phyloP scores from a whole-genome alignment of 169 alveolate genomes.

The Plasmodium billcollinsi region DNA sequence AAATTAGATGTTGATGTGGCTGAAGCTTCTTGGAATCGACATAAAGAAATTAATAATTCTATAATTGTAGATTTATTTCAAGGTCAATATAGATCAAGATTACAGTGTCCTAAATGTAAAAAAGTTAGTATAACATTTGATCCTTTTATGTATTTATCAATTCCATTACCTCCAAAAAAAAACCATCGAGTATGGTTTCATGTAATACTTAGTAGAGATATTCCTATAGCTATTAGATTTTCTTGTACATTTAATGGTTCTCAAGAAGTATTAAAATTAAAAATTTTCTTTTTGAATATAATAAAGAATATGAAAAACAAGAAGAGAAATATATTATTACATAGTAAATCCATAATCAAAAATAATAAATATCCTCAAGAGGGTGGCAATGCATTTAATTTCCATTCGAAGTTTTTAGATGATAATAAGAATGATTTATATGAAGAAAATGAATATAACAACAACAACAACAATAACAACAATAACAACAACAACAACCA shows the following conservation, averaged over 20 bases:
- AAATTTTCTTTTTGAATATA: conserved; percentile 17
- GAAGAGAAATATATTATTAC: conserved; percentile 30
- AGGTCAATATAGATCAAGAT: conserved; percentile 91
- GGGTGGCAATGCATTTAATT: conserved; percentile 43
- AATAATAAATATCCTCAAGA: conserved; percentile 38
- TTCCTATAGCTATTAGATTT: conserved; percentile 37
- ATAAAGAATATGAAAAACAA: conserved; percentile 45
- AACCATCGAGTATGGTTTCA: conserved; percentile 68
- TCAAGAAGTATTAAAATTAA: conserved; percentile 60
- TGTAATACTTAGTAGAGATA: conserved; percentile 39
- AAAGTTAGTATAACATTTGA: conserved; percentile 91
- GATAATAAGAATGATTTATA: conserved; percentile 24
- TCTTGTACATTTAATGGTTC: conserved; percentile 61
- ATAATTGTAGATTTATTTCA: conserved; percentile 92
- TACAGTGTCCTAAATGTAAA: conserved; percentile 89
- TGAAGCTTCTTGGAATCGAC: conserved; percentile 79
- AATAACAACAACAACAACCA: no score
- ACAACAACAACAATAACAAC: neutral
- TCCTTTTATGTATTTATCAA: conserved; percentile 91
- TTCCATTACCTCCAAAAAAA: conserved; percentile 88
- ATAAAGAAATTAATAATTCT: conserved; percentile 89
- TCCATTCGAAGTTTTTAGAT: conserved; percentile 40
- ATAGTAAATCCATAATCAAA: conserved; percentile 39
- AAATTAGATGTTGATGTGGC: conserved; percentile 60
- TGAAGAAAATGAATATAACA: conserved; percentile 7